Conservation (phyloP, 2,329 filamentous ascomycete genomes). For the Atkinsonella hypoxylon region DNA sequence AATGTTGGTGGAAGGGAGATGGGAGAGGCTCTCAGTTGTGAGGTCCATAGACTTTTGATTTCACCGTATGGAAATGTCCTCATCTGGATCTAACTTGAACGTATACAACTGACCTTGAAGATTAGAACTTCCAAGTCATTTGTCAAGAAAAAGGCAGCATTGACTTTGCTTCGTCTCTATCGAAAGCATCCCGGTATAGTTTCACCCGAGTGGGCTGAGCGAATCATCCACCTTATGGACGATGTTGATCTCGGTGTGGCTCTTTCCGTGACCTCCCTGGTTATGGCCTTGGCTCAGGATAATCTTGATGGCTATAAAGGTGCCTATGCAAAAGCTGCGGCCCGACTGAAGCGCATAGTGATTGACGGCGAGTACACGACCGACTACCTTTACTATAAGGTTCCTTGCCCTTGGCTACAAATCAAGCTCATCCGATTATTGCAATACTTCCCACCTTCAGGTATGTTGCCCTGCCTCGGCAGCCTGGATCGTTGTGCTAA, state of each 20-base stretch:
- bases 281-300: conserved; percentile 91
- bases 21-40: conserved; percentile 82
- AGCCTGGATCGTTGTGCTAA: not conserved
- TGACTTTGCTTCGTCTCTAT: conserved; percentile 86
- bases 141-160: conserved; percentile 96
- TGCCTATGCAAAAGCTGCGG: conserved; percentile 86
- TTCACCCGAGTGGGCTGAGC: conserved; percentile 92
- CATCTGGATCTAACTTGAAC: not conserved
- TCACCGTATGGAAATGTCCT: conserved; percentile 57
- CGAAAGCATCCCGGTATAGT: conserved; percentile 91
- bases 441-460: conserved; percentile 92
- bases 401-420: conserved; percentile 98
- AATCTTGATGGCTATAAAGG: conserved; percentile 90
- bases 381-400: conserved; percentile 98
- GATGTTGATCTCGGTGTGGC: conserved; percentile 89
- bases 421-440: conserved; percentile 84
- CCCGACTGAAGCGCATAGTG: conserved; percentile 76
- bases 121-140: conserved; percentile 71
- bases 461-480: conserved; percentile 31
- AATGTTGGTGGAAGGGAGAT: conserved; percentile 96
- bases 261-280: conserved; percentile 85
- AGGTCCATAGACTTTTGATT: conserved; percentile 88
- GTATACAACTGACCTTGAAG: not conserved
- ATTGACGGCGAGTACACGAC: conserved; percentile 80
- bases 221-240: conserved; percentile 98